Evolutionary conservation across 768 basidiomycete genomes (phyloP), one percentile per base, ranked within the genome.

Genomic region (Leucocoprinus leucothites): DNA sequence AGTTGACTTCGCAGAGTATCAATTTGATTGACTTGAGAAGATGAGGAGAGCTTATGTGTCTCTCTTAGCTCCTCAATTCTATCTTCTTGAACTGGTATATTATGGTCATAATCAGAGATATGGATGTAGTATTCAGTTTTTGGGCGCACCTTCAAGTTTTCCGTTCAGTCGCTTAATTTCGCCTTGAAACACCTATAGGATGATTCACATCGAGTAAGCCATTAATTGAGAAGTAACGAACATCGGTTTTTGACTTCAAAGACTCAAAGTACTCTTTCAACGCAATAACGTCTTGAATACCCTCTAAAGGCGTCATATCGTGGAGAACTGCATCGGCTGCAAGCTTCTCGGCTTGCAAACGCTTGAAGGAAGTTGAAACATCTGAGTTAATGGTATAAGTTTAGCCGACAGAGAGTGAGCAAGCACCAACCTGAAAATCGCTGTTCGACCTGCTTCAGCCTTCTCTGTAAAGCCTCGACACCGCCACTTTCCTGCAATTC

Each of bases 11-110:
- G 82, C 36, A 97, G 74, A 36, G 79, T 79, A 59, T 87, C 83
- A 42, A 93, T 83, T 58, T 89, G 84, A 38, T 86, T 81, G 3
- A 81, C 82, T 58, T 89, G 89, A 13, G 93, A 94, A n/a, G 78
- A 68, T 11, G 82, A 82, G 69, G 96, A 94, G 8, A 91, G 75
- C 13, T 77, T 80, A 64, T 96, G 94, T 6, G 84, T 91, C 59
- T 94, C 90, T 34, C 85, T 85, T 0, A 98, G 73, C 65, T 97
- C 94, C 60, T 90, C 87, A 9, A 93, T 77, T 7, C 87, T 87
- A 49, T 84, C 85, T 53, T 91, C 91, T 72, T 96, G 92, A 13
- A 85, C 94, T 96, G 61, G 35, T 22, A 50, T 19, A 13, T 3
- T 25, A 19, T 19, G 31, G 7, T 58, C 16, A 51, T 21, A 41